phyloP scores from a whole-genome alignment of 2,329 filamentous ascomycete species.

The Fusarium torreyae region DNA sequence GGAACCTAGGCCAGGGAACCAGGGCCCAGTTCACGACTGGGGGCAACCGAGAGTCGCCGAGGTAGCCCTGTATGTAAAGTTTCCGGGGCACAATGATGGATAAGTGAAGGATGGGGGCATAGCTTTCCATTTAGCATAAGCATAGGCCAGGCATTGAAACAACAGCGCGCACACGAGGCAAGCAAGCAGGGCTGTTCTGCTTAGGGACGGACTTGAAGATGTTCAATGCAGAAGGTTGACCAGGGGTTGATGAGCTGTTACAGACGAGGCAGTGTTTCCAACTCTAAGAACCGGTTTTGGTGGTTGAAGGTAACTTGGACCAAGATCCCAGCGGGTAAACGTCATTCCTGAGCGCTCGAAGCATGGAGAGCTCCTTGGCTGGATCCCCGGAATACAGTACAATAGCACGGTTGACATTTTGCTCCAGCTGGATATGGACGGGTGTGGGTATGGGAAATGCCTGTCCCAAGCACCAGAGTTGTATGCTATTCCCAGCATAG shows the following conservation, averaged over 20 bases:
- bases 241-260: slow-evolving; percentile 42
- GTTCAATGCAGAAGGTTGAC: slow-evolving; percentile 23
- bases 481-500: slow-evolving; percentile 45
- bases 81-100: slow-evolving; percentile 28
- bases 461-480: slow-evolving; percentile 31
- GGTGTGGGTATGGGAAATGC: slow-evolving; percentile 43
- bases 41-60: slow-evolving; percentile 41
- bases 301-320: slow-evolving; percentile 20
- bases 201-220: slow-evolving; percentile 22
- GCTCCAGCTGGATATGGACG: slow-evolving; percentile 1
- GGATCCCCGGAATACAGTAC: slow-evolving; percentile 27
- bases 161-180: slow-evolving; percentile 24
- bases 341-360: slow-evolving; percentile 42
- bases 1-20: slow-evolving; percentile 27
- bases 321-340: slow-evolving; percentile 37
- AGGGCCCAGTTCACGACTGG: slow-evolving; percentile 17
- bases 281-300: slow-evolving; percentile 43
- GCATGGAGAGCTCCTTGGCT: slow-evolving; percentile 26
- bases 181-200: slow-evolving; percentile 32
- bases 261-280: slow-evolving; percentile 39
- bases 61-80: slow-evolving; percentile 13
- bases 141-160: slow-evolving; percentile 43
- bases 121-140: slow-evolving; percentile 31
- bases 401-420: slow-evolving; percentile 31
- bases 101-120: slow-evolving; percentile 23